A percentile compares a stretch with the other conserved stretches of the same genome.
Evolutionary conservation across 176 grass and related monocot genomes (phyloP).

Genomic region (Carex kokanica): DNA sequence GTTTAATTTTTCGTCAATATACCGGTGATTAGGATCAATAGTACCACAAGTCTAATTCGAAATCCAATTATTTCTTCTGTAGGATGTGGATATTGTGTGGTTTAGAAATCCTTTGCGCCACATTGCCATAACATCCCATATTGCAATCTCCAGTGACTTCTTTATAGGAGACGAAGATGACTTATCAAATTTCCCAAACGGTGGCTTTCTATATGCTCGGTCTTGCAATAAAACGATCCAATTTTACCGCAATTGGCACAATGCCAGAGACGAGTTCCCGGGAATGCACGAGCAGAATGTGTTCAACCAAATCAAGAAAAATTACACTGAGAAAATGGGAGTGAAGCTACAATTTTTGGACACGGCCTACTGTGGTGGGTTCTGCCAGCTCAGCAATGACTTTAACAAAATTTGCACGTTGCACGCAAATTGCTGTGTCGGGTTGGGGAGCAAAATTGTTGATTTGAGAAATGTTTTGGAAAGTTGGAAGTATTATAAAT

Average conservation of each 20-base stretch:
- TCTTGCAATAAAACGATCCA: slow-evolving; percentile 27
- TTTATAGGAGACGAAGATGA: slow-evolving; percentile 12
- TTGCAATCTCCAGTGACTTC: slow-evolving; percentile 31
- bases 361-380: slow-evolving; percentile 30
- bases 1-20: background rate
- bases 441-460: slow-evolving; percentile 37
- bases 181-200: slow-evolving; percentile 40
- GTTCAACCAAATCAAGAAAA: slow-evolving; percentile 38
- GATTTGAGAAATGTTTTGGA: slow-evolving; percentile 33
- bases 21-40: background rate
- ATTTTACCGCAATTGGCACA: slow-evolving; percentile 36
- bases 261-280: slow-evolving; percentile 23
- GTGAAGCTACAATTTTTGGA: slow-evolving; percentile 41
- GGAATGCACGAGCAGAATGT: slow-evolving; percentile 36
- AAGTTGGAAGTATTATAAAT: slow-evolving; percentile 48
- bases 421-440: slow-evolving; percentile 56
- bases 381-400: slow-evolving; percentile 38
- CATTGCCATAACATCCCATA: slow-evolving; percentile 32
- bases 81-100: slow-evolving; percentile 83
- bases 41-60: background rate
- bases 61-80: slow-evolving; percentile 5
- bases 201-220: slow-evolving; percentile 42
- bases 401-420: slow-evolving; percentile 38
- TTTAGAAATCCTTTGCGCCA: slow-evolving; percentile 53
- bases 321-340: slow-evolving; percentile 4